Evolutionary conservation across 169 alveolate species (phyloP).

Genomic region (Plasmodium gonderi): DNA sequence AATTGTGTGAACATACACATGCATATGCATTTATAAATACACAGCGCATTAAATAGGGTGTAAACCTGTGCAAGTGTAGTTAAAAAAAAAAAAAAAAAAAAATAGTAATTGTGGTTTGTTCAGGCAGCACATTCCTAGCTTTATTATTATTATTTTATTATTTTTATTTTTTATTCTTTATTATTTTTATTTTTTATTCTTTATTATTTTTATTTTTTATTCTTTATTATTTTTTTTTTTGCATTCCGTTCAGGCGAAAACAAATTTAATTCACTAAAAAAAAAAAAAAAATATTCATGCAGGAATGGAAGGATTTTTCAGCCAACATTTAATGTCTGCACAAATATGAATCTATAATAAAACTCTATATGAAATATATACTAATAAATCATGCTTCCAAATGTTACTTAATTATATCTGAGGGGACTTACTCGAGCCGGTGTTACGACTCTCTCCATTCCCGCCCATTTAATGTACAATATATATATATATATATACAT

Average conservation of each 20-base stretch:
- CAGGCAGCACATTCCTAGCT: too few species aligned
- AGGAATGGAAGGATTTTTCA: slow-evolving; percentile 1
- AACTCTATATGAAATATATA: too few species aligned
- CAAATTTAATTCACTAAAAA: neutral
- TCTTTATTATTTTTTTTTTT: neutral
- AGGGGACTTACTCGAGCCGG: neutral
- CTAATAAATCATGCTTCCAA: too few species aligned
- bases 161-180: too few species aligned
- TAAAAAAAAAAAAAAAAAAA: too few species aligned
- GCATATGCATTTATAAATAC: neutral
- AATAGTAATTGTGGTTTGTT: too few species aligned
- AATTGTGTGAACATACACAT: neutral
- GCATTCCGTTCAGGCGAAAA: neutral
- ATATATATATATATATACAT: neutral
- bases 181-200: neutral
- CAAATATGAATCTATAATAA: too few species aligned
- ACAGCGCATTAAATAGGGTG: too few species aligned
- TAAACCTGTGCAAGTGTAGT: too few species aligned
- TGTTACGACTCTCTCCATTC: neutral
- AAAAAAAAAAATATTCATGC: neutral
- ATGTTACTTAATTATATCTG: neutral
- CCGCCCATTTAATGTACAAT: too few species aligned
- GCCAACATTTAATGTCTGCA: too few species aligned
- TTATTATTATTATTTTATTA: too few species aligned
- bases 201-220: neutral